Percentiles rank a stretch among this genome's conserved stretches.
phyloP scores from a whole-genome alignment of 768 basidiomycete species.

The Leucogyrophana mollusca region DNA sequence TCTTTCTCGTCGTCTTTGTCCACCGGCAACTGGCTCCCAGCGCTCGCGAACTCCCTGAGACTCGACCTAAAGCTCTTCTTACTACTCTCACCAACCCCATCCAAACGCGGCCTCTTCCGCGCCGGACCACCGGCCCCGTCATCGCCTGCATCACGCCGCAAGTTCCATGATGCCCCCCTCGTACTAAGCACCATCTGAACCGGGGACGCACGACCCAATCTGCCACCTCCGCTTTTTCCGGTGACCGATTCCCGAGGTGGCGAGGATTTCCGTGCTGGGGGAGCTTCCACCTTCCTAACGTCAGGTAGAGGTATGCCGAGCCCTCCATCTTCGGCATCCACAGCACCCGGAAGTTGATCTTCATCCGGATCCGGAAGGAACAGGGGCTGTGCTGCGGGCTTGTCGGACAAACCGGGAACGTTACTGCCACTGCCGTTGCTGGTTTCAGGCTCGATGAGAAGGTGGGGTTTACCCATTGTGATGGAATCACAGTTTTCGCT shows the following conservation, averaged over 20 bases:
- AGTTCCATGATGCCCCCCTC: conserved; percentile 48
- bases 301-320: too few species aligned
- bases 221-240: too few species aligned
- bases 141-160: conserved; percentile 18
- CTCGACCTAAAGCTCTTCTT: conserved; percentile 41
- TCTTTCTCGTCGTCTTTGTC: conserved; percentile 16
- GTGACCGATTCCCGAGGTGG: background rate
- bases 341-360: background rate
- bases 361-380: conserved; percentile 25
- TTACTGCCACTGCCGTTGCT: background rate
- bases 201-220: conserved; percentile 8
- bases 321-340: too few species aligned
- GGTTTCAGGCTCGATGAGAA: conserved; percentile 7
- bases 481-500: conserved; percentile 5
- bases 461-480: conserved; percentile 10
- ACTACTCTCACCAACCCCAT: conserved; percentile 12
- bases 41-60: conserved; percentile 54
- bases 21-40: conserved; percentile 36
- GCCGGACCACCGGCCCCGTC: conserved; percentile 20
- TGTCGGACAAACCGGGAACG: conserved; percentile 7
- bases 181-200: conserved; percentile 52
- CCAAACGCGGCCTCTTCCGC: conserved; percentile 37
- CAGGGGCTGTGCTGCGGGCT: conserved; percentile 18
- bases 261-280: background rate
- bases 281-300: too few species aligned